phyloP scores from a whole-genome alignment of 192 early-diverging fungal genomes.

The Dissophora ornata region DNA sequence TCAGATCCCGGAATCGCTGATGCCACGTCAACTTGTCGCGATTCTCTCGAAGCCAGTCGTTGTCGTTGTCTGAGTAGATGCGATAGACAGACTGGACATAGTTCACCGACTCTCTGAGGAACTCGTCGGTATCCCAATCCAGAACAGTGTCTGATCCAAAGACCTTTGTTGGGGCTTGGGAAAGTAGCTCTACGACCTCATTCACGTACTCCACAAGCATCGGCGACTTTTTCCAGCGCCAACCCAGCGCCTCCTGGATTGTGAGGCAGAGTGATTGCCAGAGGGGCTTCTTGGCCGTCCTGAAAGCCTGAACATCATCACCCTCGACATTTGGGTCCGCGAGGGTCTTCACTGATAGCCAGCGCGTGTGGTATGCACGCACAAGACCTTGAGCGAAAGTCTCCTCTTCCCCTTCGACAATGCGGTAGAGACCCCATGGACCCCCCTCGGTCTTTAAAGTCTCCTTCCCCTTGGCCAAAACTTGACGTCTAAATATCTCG shows the following conservation, averaged over 20 bases:
- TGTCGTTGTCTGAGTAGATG: background rate
- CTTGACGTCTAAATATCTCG: slow-evolving; percentile 15
- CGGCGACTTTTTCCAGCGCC: slow-evolving; percentile 46
- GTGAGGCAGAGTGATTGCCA: slow-evolving; percentile 13
- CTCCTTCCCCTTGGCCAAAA: slow-evolving; percentile 8
- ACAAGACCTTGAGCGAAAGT: slow-evolving; percentile 12
- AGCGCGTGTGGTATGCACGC: slow-evolving; percentile 19
- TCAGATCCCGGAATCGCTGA: slow-evolving; percentile 15
- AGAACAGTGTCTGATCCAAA: slow-evolving; percentile 26
- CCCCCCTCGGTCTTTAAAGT: slow-evolving; percentile 14
- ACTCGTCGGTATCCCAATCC: slow-evolving; percentile 12
- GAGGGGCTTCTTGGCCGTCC: background rate
- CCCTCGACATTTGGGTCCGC: slow-evolving; percentile 27
- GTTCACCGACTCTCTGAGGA: background rate
- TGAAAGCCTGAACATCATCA: slow-evolving; percentile 27
- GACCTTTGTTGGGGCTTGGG: slow-evolving; percentile 1
- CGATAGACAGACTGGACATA: slow-evolving; percentile 5
- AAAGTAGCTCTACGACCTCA: slow-evolving; percentile 13
- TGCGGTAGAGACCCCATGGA: slow-evolving; percentile 9
- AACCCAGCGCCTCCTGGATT: slow-evolving; percentile 9
- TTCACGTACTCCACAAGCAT: slow-evolving; percentile 23
- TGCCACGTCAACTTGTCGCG: slow-evolving; percentile 13
- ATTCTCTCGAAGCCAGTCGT: slow-evolving; percentile 19
- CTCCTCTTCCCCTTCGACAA: slow-evolving; percentile 35
- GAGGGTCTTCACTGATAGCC: slow-evolving; percentile 22